Conservation (phyloP, 768 basidiomycete species). For the Suillus tomentosus region DNA sequence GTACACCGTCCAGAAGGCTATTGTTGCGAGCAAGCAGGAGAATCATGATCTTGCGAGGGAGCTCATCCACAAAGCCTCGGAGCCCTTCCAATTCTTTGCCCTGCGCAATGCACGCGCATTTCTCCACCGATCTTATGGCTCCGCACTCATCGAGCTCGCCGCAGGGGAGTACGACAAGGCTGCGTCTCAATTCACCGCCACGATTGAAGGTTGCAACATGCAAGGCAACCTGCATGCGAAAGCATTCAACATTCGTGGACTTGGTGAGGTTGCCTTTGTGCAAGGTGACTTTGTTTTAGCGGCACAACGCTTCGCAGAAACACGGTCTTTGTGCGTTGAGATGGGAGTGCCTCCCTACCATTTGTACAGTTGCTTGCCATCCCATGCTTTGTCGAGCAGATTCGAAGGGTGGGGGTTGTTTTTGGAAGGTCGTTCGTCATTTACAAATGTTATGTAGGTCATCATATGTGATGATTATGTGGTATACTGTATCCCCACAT, state of each 20-base stretch:
- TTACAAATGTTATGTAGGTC: not conserved
- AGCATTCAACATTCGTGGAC: not conserved
- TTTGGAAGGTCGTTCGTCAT: not conserved
- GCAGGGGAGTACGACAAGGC: not conserved
- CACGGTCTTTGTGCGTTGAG: not conserved
- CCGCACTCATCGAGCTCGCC: not conserved
- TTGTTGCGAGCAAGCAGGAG: not conserved
- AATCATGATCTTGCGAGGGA: conserved; percentile 1
- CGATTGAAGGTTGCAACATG: not conserved
- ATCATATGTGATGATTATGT: no score
- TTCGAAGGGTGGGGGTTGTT: not conserved
- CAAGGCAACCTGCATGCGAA: not conserved
- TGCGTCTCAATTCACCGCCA: not conserved
- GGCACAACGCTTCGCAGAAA: not conserved
- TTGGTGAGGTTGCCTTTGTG: conserved; percentile 2
- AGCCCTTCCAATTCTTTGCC: not conserved
- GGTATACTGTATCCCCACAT: no score
- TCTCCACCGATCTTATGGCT: not conserved
- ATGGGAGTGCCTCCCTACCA: not conserved
- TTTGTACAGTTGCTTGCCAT: not conserved
- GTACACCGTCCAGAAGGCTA: not conserved
- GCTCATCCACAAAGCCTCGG: not conserved
- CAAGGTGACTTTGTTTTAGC: not conserved
- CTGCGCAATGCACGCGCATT: not conserved
- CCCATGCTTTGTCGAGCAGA: not conserved